phyloP scores from a whole-genome alignment of 371 early-diverging fungal genomes.

The Parasitella parasitica region DNA sequence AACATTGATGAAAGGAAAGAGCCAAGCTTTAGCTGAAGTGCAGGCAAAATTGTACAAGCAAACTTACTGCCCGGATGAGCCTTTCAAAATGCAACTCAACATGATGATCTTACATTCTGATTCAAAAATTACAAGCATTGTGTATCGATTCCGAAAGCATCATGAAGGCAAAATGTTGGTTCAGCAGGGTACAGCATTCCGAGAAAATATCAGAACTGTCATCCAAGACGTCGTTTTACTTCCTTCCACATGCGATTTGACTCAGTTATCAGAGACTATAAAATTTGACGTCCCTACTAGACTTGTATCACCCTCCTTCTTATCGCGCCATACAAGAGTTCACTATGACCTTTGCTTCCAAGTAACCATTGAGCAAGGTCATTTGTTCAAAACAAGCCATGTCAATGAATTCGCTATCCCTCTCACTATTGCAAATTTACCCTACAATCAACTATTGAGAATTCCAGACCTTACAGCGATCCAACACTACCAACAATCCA shows the following conservation, averaged over 20 bases:
- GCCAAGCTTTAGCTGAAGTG: slow-evolving; percentile 38
- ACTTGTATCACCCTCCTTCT: slow-evolving; percentile 45
- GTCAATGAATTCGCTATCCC: slow-evolving; percentile 34
- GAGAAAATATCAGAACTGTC: slow-evolving; percentile 27
- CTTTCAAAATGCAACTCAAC: slow-evolving; percentile 34
- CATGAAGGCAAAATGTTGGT: slow-evolving; percentile 43
- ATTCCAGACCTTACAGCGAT: slow-evolving; percentile 35
- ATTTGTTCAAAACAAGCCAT: slow-evolving; percentile 32
- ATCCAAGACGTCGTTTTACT: slow-evolving; percentile 9
- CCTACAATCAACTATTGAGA: slow-evolving; percentile 30
- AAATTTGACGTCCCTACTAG: slow-evolving; percentile 43
- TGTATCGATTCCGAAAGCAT: slow-evolving; percentile 39
- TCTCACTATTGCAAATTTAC: slow-evolving; percentile 37
- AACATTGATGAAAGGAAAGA: slow-evolving; percentile 42
- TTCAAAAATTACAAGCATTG: slow-evolving; percentile 19
- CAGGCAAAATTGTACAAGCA: slow-evolving; percentile 41
- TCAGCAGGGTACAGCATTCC: slow-evolving; percentile 41
- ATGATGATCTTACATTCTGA: slow-evolving; percentile 34
- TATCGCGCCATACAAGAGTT: slow-evolving; percentile 44
- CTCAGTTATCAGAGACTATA: slow-evolving; percentile 23
- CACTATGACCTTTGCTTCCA: slow-evolving; percentile 37
- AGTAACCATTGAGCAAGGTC: slow-evolving; percentile 31
- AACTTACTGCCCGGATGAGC: slow-evolving; percentile 43
- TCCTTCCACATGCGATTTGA: neutral
- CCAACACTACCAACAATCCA: slow-evolving; percentile 19